Percentiles rank a stretch among this genome's conserved stretches.
Conservation (phyloP, 106 monocot species). For the Dendrobium catenatum region DNA sequence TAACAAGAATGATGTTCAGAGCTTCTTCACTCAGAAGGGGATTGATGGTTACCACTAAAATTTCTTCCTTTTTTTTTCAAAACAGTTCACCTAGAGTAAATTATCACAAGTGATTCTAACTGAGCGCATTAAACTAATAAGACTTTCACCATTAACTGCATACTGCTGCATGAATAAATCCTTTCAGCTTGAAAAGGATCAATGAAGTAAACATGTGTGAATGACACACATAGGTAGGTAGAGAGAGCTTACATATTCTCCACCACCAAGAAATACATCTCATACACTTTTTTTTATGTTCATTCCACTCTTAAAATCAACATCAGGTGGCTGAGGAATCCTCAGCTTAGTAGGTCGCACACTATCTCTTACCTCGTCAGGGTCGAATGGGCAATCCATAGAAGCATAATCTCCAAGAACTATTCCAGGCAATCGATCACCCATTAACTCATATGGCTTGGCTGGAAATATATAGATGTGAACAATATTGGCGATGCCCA, state of each 20-base stretch:
- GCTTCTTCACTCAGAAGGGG: too few species aligned
- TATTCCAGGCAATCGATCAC: slow-evolving; percentile 44
- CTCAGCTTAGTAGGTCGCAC: slow-evolving; percentile 78
- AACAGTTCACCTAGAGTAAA: too few species aligned
- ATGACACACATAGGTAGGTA: slow-evolving; percentile 1
- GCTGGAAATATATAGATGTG: slow-evolving; percentile 91
- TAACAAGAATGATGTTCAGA: too few species aligned
- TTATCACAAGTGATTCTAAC: too few species aligned
- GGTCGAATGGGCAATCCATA: slow-evolving; percentile 48
- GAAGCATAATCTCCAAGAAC: slow-evolving; percentile 93
- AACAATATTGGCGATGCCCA: slow-evolving; percentile 78
- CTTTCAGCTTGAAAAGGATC: not conserved
- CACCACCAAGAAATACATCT: slow-evolving; percentile 90
- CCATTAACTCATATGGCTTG: slow-evolving; percentile 82
- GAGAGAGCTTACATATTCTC: slow-evolving; percentile 70
- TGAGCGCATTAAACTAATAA: too few species aligned
- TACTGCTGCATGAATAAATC: not conserved
- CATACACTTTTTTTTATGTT: slow-evolving; percentile 79
- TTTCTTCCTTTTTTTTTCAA: too few species aligned
- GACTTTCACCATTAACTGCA: not conserved
- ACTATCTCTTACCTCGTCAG: slow-evolving; percentile 91
- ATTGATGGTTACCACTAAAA: too few species aligned
- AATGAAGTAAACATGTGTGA: not conserved
- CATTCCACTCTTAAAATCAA: slow-evolving; percentile 39
- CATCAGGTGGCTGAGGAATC: slow-evolving; percentile 63